Percentiles rank a stretch among this genome's conserved stretches.
Conservation (phyloP, 2,329 filamentous ascomycete species). For the Fusarium drepaniforme region DNA sequence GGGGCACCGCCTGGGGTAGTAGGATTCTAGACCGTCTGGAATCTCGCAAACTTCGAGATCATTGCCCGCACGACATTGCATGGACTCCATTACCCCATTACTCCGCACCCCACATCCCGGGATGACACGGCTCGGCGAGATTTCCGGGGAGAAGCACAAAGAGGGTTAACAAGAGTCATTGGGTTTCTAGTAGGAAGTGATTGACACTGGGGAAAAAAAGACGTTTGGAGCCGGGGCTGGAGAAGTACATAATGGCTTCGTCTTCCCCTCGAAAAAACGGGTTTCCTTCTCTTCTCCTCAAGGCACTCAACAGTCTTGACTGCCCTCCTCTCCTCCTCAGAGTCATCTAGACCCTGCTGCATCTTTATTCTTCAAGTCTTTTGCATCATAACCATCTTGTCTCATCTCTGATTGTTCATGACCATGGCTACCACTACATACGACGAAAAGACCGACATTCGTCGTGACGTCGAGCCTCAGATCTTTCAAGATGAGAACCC, state of each 20-base stretch:
- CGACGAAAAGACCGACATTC: conserved; percentile 22
- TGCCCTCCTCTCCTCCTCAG: conserved; percentile 5
- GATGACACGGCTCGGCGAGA: conserved; percentile 11
- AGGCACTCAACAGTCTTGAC: conserved; percentile 33
- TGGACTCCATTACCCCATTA: conserved; percentile 1
- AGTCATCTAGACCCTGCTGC: neutral
- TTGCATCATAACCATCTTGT: neutral
- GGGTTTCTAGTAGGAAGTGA: neutral
- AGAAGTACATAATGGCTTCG: conserved; percentile 25
- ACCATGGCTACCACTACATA: conserved; percentile 19
- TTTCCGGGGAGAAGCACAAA: neutral
- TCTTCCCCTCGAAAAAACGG: neutral
- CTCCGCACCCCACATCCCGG: conserved; percentile 34
- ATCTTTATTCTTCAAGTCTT: neutral
- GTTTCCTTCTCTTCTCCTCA: conserved; percentile 4
- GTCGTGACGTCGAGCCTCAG: conserved; percentile 29
- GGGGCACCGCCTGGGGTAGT: neutral
- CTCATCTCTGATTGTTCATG: neutral
- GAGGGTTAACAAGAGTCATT: neutral
- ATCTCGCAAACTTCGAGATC: conserved; percentile 22
- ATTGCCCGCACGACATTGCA: neutral
- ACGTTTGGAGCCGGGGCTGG: neutral
- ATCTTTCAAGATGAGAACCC: conserved; percentile 37
- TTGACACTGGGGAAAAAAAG: neutral
- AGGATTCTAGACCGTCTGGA: conserved; percentile 31